Evolutionary conservation across 1,284 basidiomycete species (phyloP).

Genomic region (Apiotrichum brassicae): DNA sequence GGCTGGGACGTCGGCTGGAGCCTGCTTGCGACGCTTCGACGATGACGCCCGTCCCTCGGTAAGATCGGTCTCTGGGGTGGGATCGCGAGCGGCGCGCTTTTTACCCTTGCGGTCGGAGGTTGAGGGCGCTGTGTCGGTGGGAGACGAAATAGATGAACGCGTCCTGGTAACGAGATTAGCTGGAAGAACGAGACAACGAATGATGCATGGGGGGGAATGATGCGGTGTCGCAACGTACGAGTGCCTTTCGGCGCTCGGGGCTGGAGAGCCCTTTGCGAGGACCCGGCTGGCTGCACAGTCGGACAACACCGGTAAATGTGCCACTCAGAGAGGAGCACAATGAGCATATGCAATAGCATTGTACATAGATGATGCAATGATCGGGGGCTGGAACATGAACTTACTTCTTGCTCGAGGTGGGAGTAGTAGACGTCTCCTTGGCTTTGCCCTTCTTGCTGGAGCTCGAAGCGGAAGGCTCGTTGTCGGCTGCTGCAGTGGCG

Average conservation of each 20-base stretch:
- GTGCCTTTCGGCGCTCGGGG: no score
- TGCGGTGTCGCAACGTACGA: no score
- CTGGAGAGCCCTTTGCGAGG: no score
- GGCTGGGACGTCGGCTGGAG: constrained; percentile 6
- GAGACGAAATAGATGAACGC: constrained; percentile 4
- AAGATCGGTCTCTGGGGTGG: constrained; percentile 8
- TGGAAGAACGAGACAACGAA: no score
- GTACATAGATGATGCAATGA: no score
- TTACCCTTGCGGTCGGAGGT: constrained; percentile 39
- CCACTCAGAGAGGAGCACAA: no score
- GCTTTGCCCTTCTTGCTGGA: constrained; percentile 28
- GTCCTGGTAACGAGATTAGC: constrained; percentile 1
- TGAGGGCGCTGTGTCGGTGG: constrained; percentile 1
- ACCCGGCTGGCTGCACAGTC: no score
- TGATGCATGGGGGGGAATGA: no score
- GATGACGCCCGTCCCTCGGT: constrained; percentile 15
- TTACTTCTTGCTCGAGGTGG: constrained; percentile 18
- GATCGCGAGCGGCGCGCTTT: constrained; percentile 27
- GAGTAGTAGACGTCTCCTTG: constrained; percentile 8
- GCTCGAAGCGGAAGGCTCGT: constrained; percentile 3
- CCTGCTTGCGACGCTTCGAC: constrained; percentile 15
- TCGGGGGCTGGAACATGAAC: constrained; percentile 2
- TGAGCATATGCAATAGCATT: no score
- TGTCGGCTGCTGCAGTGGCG: constrained; percentile 13
- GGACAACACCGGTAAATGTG: no score